These are phyloP conservation scores for Geopyxis carbonaria DNA, from an alignment of 495 filamentous ascomycete genomes.

Conservation along the genomic window DNA sequence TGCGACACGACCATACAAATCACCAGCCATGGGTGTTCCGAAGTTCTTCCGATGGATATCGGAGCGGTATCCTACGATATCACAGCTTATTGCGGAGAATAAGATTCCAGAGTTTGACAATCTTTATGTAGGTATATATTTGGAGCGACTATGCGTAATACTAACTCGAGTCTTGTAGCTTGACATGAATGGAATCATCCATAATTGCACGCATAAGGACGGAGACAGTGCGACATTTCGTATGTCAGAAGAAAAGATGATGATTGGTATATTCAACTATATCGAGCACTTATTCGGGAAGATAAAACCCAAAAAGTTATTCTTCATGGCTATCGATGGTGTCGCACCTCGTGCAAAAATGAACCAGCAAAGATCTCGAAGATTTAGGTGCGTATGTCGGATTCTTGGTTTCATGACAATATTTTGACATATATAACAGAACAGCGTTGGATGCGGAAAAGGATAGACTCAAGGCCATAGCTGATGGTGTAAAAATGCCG, in stretches of 20 bases:
- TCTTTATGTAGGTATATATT: constrained; percentile 48
- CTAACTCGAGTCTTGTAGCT: constrained; percentile 34
- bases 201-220: constrained; percentile 98
- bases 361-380: constrained; percentile 94
- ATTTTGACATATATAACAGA: constrained; percentile 3
- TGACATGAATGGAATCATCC: constrained; percentile 99
- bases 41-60: constrained; percentile 91
- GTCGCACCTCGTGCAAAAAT: constrained; percentile 97
- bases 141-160: background rate
- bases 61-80: constrained; percentile 97
- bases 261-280: constrained; percentile 99
- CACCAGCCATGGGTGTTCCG: constrained; percentile 61
- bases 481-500: constrained; percentile 77
- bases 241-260: constrained; percentile 96
- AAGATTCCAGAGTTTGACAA: constrained; percentile 98
- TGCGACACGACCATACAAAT: no score
- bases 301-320: constrained; percentile 94
- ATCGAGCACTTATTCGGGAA: constrained; percentile 98
- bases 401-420: background rate
- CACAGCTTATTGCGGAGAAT: constrained; percentile 96
- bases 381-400: constrained; percentile 46
- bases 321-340: constrained; percentile 98
- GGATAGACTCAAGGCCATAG: constrained; percentile 75
- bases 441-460: constrained; percentile 82
- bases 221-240: constrained; percentile 69